Evolutionary conservation across 2,329 filamentous ascomycete genomes (phyloP), one percentile per base, ranked within the genome.

Genomic region (Fusarium papillatum): DNA sequence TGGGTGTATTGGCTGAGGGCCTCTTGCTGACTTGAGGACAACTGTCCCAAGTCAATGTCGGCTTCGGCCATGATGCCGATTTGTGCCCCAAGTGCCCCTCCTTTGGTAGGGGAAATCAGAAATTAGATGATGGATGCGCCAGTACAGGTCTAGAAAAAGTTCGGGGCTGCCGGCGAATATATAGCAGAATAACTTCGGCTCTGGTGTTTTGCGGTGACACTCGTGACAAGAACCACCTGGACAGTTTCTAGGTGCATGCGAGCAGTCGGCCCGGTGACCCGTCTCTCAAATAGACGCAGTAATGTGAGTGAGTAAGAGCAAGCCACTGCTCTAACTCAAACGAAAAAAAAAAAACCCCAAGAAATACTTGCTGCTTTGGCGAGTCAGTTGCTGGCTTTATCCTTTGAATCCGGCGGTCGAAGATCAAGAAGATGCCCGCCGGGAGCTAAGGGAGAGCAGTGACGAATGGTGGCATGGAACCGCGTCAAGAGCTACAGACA

Each of bases 1-100:
- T 94, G 90, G 19, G 93, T 95, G 84, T 95, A 98, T 81, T 98
- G 96, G 79, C 98, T 93, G 31, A 99, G 90, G 59, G 95, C 94
- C 64, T 93, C 90, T 83, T 95, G 95, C 87, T 98, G 95, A 77
- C 90, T 90, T 74, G 93, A 86, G 63, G 93, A 94, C 81, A 98
- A 93, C 84, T 93, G 89, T 79, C 89, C 89, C 79, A 94, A 88
- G 83, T 95, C 92, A 70, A 80, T 72, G 31, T 78, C 77, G 48
- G 68, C 75, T 75, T 85, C 82, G 38, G 83, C 81, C 84, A 85
- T 85, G 50, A 14, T 78, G 68, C 19, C 65, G 34, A 43, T 60
- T 64, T 48, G 36, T 57, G 36, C 61, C 55, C 53, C 41, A 57
- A 46, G 13, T 60, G 50, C 29, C 65, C 50, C 38, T 26, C 50